phyloP scores from a whole-genome alignment of 805 yeast species.

The Wickerhamiella galacta region DNA sequence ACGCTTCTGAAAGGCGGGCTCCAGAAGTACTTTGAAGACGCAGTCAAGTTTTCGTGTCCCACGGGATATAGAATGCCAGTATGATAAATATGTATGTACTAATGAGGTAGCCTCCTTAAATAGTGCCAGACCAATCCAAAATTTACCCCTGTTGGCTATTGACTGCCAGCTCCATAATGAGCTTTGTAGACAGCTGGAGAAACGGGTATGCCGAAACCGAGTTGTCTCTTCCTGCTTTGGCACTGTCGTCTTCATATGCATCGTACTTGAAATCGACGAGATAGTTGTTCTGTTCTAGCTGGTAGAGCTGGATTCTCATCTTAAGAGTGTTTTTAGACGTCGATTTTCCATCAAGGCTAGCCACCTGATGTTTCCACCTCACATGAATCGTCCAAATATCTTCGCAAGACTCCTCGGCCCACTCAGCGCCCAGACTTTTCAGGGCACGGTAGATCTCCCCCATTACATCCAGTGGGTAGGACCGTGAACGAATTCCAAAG shows the following conservation, averaged over 20 bases:
- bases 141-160: slow-evolving; percentile 33
- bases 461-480: slow-evolving; percentile 96
- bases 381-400: slow-evolving; percentile 93
- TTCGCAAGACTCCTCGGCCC: slow-evolving; percentile 91
- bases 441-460: slow-evolving; percentile 93
- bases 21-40: no score
- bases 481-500: slow-evolving; percentile 89
- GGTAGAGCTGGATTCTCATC: slow-evolving; percentile 93
- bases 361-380: slow-evolving; percentile 58
- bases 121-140: no score
- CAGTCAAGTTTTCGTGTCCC: no score
- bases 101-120: no score
- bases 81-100: no score
- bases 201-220: slow-evolving; percentile 94
- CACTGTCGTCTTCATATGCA: slow-evolving; percentile 60
- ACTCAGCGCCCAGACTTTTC: slow-evolving; percentile 87
- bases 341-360: slow-evolving; percentile 5
- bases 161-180: slow-evolving; percentile 93
- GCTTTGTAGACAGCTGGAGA: slow-evolving; percentile 74
- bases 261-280: slow-evolving; percentile 94
- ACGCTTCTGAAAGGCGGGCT: no score
- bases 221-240: slow-evolving; percentile 38
- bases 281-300: slow-evolving; percentile 88
- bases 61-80: no score
- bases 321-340: slow-evolving; percentile 52